phyloP scores from a whole-genome alignment of 2,329 filamentous ascomycete species.

The Penicillium glabrum region DNA sequence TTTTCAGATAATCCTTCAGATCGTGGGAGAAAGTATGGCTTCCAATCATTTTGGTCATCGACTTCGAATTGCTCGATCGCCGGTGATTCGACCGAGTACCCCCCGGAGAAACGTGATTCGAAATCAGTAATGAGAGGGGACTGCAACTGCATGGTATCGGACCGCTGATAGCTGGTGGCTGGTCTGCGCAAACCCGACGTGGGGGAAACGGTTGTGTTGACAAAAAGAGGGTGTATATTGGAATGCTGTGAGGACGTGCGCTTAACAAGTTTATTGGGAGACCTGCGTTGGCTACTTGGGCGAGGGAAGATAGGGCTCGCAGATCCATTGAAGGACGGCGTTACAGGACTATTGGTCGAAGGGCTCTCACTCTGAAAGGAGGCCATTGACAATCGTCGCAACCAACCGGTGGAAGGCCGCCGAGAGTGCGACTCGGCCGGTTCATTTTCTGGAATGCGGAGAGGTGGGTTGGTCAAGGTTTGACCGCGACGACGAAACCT shows the following conservation, averaged over 20 bases:
- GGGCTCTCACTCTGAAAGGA: conserved; percentile 51
- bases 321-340: conserved; percentile 56
- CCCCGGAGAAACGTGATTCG: conserved; percentile 21
- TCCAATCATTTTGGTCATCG: conserved; percentile 30
- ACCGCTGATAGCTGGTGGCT: conserved; percentile 64
- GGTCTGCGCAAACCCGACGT: conserved; percentile 57
- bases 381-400: conserved; percentile 56
- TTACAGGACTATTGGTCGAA: conserved; percentile 49
- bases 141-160: conserved; percentile 52
- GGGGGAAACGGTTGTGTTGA: conserved; percentile 31
- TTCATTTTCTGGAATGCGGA: conserved; percentile 28
- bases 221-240: conserved; percentile 39
- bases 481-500: conserved; percentile 38
- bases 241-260: conserved; percentile 56
- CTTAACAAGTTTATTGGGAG: conserved; percentile 64
- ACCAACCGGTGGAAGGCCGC: conserved; percentile 53
- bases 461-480: conserved; percentile 34
- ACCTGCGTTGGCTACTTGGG: conserved; percentile 27
- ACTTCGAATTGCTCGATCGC: conserved; percentile 13
- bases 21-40: conserved; percentile 39
- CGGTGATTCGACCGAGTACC: conserved; percentile 6
- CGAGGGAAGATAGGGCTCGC: conserved; percentile 50
- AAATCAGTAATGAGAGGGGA: conserved; percentile 34
- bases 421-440: conserved; percentile 26
- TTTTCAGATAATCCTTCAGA: conserved; percentile 29